Base-by-base conservation (phyloP, 345 rosid genomes). In the Xanthoceras sorbifolium region DNA sequence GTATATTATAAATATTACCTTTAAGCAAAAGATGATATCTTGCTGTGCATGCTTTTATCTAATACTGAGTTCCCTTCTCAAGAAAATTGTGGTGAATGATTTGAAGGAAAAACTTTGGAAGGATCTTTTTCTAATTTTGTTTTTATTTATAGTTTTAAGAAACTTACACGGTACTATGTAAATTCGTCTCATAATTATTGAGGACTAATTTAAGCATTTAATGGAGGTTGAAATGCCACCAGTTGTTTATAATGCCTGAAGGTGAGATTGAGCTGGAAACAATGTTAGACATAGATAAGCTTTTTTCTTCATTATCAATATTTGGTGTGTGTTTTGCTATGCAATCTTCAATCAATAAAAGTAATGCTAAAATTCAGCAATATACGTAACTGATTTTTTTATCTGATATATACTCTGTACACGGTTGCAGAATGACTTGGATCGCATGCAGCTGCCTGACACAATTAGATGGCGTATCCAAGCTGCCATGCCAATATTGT, bases 371-470 rank as follows among this genome's bases (percentile, higher is more conserved):
- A 74, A 18, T 62, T 62, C 57, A 74, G 31, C 28, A 4, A 20
- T 42, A 22, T 9, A 8, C 0, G n/a, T 65, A 34, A 20, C 22
- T 64, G 62, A 22, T 36, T 15, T 17, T 52, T 31, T 31, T 3
- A 9, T 52, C 32, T 73, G 14, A 62, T 55, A 76, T 55, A 76
- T 74, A 59, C 66, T 18, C 31, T 74, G 25, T 70, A 9, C 55
- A 44, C 61, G 72, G 59, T 60, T 90, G 92, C 90, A 97, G 99
- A 94, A 82, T 84, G 99, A 94, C 67, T 82, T 97, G 74, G 94
- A 87, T 64, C 89, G 89, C 62, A 97, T 94, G 99, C 92, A 90
- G 76, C 83, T 97, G 72, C 98, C 99, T 28, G 97, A 94, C 78
- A 84, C 79, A 59, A 89, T 92, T 65, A 86, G 97, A 76, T 84